Base-by-base conservation (phyloP, 495 filamentous ascomycete species). In the Copromyces sp. region DNA sequence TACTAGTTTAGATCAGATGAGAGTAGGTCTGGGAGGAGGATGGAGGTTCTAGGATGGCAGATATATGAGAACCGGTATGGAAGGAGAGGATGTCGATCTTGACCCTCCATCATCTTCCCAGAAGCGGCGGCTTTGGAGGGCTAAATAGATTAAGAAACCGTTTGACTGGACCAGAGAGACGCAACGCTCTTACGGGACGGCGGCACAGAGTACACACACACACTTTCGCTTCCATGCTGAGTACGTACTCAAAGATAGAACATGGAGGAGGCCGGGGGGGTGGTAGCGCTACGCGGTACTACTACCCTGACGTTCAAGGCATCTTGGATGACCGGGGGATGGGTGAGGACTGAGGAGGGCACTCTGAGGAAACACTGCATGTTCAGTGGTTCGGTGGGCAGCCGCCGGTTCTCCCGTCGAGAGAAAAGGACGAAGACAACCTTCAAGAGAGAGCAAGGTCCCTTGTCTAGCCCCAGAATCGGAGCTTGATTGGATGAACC, bases 1-100 rank as follows among this genome's bases (percentile, higher is more conserved):
- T 65, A 65, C 24, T 3, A 37, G 35, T 37, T 37, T 3, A 65
- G 53, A 35, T 65, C 53, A 65, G 29, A 35, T 65, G 68, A 73
- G 72, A 74, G 35, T 37, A 37, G 70, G 41, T 76, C 78, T 79
- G 80, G 73, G 72, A 76, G 77, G 79, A 78, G 77, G 77, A 78
- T 37, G 77, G 77, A 82, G 80, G 75, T 70, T 76, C 35, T 29
- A 69, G 45, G 45, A 74, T 73, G 65, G 68, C 35, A 69, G 73
- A 70, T 71, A 65, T 39, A 40, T 39, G 72, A 71, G 38, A 71
- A 44, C 32, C 59, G 29, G 53, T 65, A 35, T 65, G 14, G 53
- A 65, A 65, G 53, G 11, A 65, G 53, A 65, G 53, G 29, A 35
- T 65, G 53, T 35, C 53, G 53, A 65, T 65, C 53, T 65, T 65